Conservation (phyloP, 164 flowering plant genomes). For the Sextonia rubra region DNA sequence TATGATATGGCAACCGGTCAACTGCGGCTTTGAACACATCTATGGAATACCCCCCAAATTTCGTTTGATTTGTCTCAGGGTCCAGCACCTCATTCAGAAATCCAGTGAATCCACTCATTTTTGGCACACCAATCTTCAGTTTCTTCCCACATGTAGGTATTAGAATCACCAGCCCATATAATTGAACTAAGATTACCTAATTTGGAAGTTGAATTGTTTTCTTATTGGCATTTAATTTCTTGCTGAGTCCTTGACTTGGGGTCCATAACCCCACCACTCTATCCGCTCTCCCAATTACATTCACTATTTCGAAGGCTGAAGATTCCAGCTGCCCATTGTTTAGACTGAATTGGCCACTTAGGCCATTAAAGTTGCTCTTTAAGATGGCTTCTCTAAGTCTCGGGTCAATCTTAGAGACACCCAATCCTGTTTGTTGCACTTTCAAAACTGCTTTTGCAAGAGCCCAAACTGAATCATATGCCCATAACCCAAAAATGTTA, state of each 20-base stretch:
- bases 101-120: constrained; percentile 22
- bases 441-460: constrained; percentile 39
- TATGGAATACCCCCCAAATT: constrained; percentile 24
- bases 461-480: constrained; percentile 40
- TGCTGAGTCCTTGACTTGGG: constrained; percentile 16
- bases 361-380: constrained; percentile 22
- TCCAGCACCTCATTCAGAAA: constrained; percentile 25
- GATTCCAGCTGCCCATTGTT: constrained; percentile 25
- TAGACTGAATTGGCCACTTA: constrained; percentile 32
- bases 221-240: background rate
- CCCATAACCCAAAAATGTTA: constrained; percentile 38
- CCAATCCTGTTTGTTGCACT: constrained; percentile 7
- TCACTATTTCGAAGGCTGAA: constrained; percentile 27
- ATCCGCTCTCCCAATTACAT: constrained; percentile 24
- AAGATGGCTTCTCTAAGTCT: constrained; percentile 20
- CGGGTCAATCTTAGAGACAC: constrained; percentile 29
- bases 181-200: constrained; percentile 6
- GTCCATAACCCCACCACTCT: constrained; percentile 40
- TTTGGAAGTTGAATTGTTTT: background rate
- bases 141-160: constrained; percentile 24
- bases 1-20: constrained; percentile 24
- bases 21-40: constrained; percentile 41
- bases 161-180: constrained; percentile 37
- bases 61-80: constrained; percentile 5
- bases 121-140: constrained; percentile 32